Evolutionary conservation across 1,284 basidiomycete species (phyloP), one percentile per base, ranked within the genome.

Genomic region (Athelia psychrophila): DNA sequence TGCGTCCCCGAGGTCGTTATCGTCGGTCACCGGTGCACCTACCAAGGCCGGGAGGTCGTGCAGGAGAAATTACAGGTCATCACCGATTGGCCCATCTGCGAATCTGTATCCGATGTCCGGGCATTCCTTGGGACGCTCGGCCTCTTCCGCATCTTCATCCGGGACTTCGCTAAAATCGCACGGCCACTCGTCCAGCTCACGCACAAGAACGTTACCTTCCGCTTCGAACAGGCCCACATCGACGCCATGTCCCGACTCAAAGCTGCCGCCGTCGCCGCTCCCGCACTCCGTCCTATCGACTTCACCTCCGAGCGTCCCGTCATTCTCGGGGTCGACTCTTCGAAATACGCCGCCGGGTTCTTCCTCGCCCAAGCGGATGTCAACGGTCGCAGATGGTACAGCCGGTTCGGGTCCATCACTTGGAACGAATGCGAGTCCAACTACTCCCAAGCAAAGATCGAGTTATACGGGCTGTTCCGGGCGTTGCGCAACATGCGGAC

Each of bases 381-480:
- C 0, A 44, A 58, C 3, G 54, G 64, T 2, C 48, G 55, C 2
- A 19, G 54, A 1, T 61, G 60, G 18, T 63, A 58, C 10, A 55
- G 60, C 0, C 42, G 61, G 6, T 74, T 64, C 50, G 67, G 69
- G 0, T 77, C 69, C 0, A 69, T 78, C 10, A 62, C 65, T 0
- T 64, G 67, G 51, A 73, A 69, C 44, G 64, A 73, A 0, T 23
- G 60, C 0, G 71, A 80, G 54, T 49, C 60, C 0, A 38, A 59
- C 0, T 78, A 73, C 50, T 75, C 68, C 0, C 74, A 77, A 47
- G 57, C 72, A 0, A 77, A 78, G 52, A 51, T 73, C 2, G 69
- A 78, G 47, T 51, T 78, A 0, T 77, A 72, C 51, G 69, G 73
- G 0, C 56, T 76, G 0, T 74, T 67, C 51, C 57, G 66, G 0